Base-by-base conservation (phyloP, 2,329 filamentous ascomycete species). In the Chaetomium strumarium region DNA sequence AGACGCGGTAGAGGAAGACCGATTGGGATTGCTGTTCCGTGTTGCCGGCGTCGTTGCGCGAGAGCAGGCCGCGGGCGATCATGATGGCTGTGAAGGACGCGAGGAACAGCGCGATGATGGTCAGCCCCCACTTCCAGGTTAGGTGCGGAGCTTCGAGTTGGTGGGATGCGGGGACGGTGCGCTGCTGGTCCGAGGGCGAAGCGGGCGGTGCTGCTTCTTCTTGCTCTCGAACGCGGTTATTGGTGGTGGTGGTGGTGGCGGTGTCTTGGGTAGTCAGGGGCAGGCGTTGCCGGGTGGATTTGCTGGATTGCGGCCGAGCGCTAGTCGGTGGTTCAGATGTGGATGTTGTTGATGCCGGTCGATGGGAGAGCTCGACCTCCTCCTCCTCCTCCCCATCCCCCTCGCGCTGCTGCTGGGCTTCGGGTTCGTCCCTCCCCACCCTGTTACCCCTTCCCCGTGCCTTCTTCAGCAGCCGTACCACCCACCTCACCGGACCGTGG, bases 61-160 rank as follows among this genome's bases (percentile, higher is more conserved):
- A 24, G 44, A 68, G 67, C 55, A 62, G 74, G 66, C 64, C 75
- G 34, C 75, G 73, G 0, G 77, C 59, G 14, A 78, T 71, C 64
- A 88, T 77, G 19, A 86, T 63, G 2, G 70, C 60, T 45, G 80
- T 68, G 58, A 89, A 87, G 2, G 74, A 75, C 4, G 66, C 60
- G 5, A 85, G 70, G 63, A 86, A 86, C 4, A 61, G 45, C 1
- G 52, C 60, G 49, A 78, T 74, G 49, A 79, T 67, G 1, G 55
- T 51, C 0, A 71, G 50, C 0, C 77, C 77, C 0, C 66, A 51
- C 50, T 72, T 71, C 73, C 75, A 79, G 8, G 71, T 72, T 39
- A 78, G 67, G 17, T 68, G 62, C 11, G 74, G 63, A 6, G 71
- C 71, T 42, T 77, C 66, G 14, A 75, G 65, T 2, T 58, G 65